Conservation (phyloP, 2,329 filamentous ascomycete genomes). For the Phoma sp. region DNA sequence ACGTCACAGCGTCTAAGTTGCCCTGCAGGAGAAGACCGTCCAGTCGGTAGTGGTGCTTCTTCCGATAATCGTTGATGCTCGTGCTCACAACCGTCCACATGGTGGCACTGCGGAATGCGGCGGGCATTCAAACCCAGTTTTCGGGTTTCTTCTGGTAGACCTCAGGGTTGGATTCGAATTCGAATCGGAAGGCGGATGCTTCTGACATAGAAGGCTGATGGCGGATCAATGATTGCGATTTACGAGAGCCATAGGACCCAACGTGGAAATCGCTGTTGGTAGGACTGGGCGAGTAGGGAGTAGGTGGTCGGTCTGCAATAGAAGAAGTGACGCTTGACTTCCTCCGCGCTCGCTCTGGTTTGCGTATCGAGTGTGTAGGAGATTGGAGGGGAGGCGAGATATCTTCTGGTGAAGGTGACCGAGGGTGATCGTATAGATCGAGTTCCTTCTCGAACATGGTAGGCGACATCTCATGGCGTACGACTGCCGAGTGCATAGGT, state of each 20-base stretch:
- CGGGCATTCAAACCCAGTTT: conserved; percentile 27
- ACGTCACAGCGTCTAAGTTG: conserved; percentile 2
- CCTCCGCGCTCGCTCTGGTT: conserved; percentile 41
- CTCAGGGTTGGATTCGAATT: conserved; percentile 36
- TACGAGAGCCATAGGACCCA: conserved; percentile 35
- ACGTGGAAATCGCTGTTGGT: conserved; percentile 35
- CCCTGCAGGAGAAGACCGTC: conserved; percentile 12
- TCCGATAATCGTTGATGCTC: conserved; percentile 9
- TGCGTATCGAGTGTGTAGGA: conserved; percentile 38
- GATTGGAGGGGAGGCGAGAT: conserved; percentile 26
- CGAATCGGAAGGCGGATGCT: conserved; percentile 46
- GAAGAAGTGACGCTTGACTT: conserved; percentile 46
- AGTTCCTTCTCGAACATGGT: conserved; percentile 46
- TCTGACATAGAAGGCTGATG: conserved; percentile 49
- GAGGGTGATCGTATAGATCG: conserved; percentile 33
- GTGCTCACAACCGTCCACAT: conserved; percentile 7
- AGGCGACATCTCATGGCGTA: conserved; percentile 36
- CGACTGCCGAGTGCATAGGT: conserved; percentile 33
- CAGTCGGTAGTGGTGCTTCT: conserved; percentile 10
- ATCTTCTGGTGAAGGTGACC: conserved; percentile 38
- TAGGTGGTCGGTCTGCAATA: conserved; percentile 47
- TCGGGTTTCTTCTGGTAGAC: conserved; percentile 23
- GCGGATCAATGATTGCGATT: conserved; percentile 34
- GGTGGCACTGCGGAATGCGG: conserved; percentile 5
- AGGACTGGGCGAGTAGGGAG: conserved; percentile 48